Conservation (phyloP, 306 rosid species). For the Sicyos edulis region DNA sequence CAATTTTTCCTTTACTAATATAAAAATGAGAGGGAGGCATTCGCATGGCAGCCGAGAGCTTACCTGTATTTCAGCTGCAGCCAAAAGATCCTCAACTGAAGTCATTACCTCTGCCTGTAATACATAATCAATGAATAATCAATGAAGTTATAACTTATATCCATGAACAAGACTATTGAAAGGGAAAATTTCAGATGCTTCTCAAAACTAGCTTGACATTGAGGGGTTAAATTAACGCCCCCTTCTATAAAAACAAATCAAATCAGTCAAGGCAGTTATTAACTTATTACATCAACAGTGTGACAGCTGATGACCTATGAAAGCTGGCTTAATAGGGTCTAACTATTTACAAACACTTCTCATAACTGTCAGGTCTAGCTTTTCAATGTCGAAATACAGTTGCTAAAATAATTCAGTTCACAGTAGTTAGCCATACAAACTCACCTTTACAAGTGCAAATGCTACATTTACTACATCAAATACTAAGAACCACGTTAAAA, state of each 20-base stretch:
- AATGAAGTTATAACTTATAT: conserved; percentile 19
- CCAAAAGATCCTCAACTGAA: conserved; percentile 75
- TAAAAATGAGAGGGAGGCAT: conserved; percentile 21
- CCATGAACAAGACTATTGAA: conserved; percentile 20
- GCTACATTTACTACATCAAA: conserved; percentile 1
- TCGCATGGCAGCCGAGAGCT: conserved; percentile 15
- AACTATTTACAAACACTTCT: not conserved
- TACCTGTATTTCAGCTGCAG: conserved; percentile 80
- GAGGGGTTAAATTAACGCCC: not conserved
- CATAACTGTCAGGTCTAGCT: not conserved
- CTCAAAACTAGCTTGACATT: not conserved
- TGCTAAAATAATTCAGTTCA: conserved; percentile 10
- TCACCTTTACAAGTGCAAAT: not conserved
- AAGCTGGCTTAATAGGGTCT: not conserved
- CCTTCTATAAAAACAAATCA: not conserved
- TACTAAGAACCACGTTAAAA: conserved; percentile 9
- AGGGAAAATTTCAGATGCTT: not conserved
- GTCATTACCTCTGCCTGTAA: conserved; percentile 82
- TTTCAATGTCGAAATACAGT: not conserved
- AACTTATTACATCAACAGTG: not conserved
- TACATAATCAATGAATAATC: conserved; percentile 18
- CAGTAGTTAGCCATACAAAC: not conserved
- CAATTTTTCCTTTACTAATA: conserved; percentile 1
- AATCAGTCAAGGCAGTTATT: not conserved
- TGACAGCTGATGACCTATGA: not conserved